A percentile compares a stretch with the other conserved stretches of the same genome.
phyloP scores from a whole-genome alignment of 805 yeast species.

The Blastobotrys parvus region DNA sequence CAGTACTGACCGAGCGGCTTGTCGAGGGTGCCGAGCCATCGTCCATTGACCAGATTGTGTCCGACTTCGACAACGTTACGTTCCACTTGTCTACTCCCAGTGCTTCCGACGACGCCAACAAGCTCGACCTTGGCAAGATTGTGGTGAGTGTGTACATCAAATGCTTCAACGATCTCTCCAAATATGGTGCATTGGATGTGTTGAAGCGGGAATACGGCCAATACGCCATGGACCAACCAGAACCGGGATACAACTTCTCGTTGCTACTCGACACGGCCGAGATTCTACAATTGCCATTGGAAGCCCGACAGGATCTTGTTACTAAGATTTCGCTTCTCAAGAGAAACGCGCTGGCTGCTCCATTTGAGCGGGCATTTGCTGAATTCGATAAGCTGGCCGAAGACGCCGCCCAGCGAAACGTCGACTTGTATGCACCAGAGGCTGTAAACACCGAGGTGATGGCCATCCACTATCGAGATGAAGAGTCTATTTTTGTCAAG shows the following conservation, averaged over 20 bases:
- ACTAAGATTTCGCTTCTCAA: conserved; percentile 66
- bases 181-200: conserved; percentile 44
- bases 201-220: conserved; percentile 42
- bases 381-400: conserved; percentile 60
- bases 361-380: conserved; percentile 78
- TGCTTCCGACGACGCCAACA: conserved; percentile 22
- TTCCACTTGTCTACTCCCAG: conserved; percentile 89
- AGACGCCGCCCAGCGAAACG: conserved; percentile 29
- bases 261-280: conserved; percentile 53
- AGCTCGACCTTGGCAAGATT: conserved; percentile 40
- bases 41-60: conserved; percentile 69
- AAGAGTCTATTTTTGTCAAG: conserved; percentile 81
- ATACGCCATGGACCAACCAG: conserved; percentile 44
- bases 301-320: conserved; percentile 46
- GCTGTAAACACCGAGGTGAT: conserved; percentile 48
- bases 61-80: conserved; percentile 94
- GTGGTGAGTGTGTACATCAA: conserved; percentile 64
- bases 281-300: conserved; percentile 31
- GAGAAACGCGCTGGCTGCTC: conserved; percentile 84
- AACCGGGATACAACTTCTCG: conserved; percentile 77
- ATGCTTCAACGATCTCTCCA: conserved; percentile 65
- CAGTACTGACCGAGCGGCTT: conserved; percentile 68
- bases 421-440: conserved; percentile 34
- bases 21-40: conserved; percentile 36
- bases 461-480: conserved; percentile 80